Percentiles rank a stretch among this genome's conserved stretches.
phyloP scores from a whole-genome alignment of 1,284 basidiomycete genomes.

The Phellinidium pouzarii region DNA sequence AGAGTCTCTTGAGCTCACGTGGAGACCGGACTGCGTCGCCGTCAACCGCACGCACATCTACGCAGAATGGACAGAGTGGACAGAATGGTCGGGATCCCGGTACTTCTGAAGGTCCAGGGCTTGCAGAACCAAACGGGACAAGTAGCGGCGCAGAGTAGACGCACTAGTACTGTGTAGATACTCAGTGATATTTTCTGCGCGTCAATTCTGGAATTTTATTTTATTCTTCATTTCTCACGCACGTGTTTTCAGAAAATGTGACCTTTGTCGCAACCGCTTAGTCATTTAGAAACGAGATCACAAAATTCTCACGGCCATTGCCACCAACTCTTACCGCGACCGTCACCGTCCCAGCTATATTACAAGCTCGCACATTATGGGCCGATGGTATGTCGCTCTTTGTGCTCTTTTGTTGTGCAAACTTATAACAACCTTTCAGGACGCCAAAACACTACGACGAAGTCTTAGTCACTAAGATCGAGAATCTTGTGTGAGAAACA shows the following conservation, averaged over 20 bases:
- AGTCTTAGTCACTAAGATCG: constrained; percentile 61
- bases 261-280: neutral
- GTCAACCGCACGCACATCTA: neutral
- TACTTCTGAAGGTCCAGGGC: neutral
- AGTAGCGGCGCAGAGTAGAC: constrained; percentile 17
- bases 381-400: constrained; percentile 18
- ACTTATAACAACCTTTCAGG: constrained; percentile 33
- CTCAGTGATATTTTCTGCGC: no score
- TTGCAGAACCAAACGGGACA: constrained; percentile 11
- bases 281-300: neutral
- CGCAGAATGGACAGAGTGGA: neutral
- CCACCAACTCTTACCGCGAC: constrained; percentile 1
- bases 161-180: neutral
- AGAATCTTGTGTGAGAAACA: constrained; percentile 49
- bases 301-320: constrained; percentile 3
- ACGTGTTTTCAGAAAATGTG: no score
- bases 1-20: constrained; percentile 66
- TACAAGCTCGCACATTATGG: constrained; percentile 17
- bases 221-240: neutral
- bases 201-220: neutral
- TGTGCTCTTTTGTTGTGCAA: neutral
- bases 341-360: neutral
- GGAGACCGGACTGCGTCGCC: constrained; percentile 35
- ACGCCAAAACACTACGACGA: constrained; percentile 61
- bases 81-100: constrained; percentile 1